These are phyloP conservation scores for Microthyrium microscopicum DNA, from an alignment of 2,329 filamentous ascomycete species.

Conservation along the genomic window DNA sequence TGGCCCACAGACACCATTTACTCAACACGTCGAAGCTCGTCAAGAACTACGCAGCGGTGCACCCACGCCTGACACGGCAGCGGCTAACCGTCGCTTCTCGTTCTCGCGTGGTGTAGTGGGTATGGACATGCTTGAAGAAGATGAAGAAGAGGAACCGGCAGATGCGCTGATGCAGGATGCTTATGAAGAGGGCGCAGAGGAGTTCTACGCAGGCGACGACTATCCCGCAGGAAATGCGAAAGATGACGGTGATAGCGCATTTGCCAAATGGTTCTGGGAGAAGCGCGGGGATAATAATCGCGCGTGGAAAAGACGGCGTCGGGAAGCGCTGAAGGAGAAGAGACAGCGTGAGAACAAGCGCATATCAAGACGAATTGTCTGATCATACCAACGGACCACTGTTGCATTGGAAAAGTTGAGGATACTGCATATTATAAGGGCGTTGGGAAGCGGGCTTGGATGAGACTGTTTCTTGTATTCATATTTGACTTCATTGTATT, in stretches of 20 bases:
- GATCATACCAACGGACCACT: no score
- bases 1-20: conserved; percentile 65
- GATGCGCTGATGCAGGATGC: conserved; percentile 13
- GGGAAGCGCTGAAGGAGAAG: conserved; percentile 43
- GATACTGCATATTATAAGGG: no score
- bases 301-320: conserved; percentile 36
- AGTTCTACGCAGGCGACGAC: conserved; percentile 11
- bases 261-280: conserved; percentile 44
- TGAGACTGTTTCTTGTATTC: no score
- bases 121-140: conserved; percentile 27
- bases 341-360: conserved; percentile 42
- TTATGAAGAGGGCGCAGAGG: conserved; percentile 14
- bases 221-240: conserved; percentile 9
- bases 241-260: conserved; percentile 36
- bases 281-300: conserved; percentile 31
- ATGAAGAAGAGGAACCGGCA: conserved; percentile 21
- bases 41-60: conserved; percentile 73
- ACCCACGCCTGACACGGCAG: conserved; percentile 84
- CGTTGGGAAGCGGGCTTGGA: no score
- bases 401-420: no score
- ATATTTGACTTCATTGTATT: no score
- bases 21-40: conserved; percentile 60
- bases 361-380: conserved; percentile 15
- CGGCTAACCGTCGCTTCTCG: conserved; percentile 47
- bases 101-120: conserved; percentile 24